Evolutionary conservation across 805 yeast genomes (phyloP).

Genomic region (Suhomyces pyralidae): DNA sequence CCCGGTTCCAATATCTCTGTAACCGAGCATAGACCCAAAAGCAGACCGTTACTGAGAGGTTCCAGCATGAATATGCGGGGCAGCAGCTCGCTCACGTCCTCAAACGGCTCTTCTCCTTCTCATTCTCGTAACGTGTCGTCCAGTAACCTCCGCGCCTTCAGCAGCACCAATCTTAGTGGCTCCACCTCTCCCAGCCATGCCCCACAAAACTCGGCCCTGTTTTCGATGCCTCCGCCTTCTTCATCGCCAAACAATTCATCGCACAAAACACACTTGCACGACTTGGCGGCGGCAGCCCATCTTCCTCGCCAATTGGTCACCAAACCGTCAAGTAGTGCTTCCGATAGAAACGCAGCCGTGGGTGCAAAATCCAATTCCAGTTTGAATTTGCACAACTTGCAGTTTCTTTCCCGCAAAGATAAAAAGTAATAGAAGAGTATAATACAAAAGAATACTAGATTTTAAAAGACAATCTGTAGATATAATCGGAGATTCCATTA

Average conservation of each 20-base stretch:
- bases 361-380: slow-evolving; percentile 20
- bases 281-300: not conserved
- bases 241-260: slow-evolving; percentile 7
- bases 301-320: slow-evolving; percentile 3
- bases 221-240: slow-evolving; percentile 11
- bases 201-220: not conserved
- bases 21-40: slow-evolving; percentile 13
- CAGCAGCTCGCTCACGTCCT: slow-evolving; percentile 18
- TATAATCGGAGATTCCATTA: no score
- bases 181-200: slow-evolving; percentile 3
- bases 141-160: slow-evolving; percentile 20
- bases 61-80: slow-evolving; percentile 22
- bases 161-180: not conserved
- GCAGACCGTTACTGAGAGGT: slow-evolving; percentile 24
- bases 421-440: no score
- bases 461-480: no score
- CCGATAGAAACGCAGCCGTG: slow-evolving; percentile 26
- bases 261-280: slow-evolving; percentile 7
- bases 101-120: slow-evolving; percentile 39
- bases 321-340: slow-evolving; percentile 29
- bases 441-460: no score
- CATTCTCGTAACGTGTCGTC: slow-evolving; percentile 36
- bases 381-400: slow-evolving; percentile 27
- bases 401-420: slow-evolving; percentile 30
- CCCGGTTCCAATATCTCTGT: slow-evolving; percentile 39